phyloP scores from a whole-genome alignment of 495 filamentous ascomycete species.

The Tuber indicum region DNA sequence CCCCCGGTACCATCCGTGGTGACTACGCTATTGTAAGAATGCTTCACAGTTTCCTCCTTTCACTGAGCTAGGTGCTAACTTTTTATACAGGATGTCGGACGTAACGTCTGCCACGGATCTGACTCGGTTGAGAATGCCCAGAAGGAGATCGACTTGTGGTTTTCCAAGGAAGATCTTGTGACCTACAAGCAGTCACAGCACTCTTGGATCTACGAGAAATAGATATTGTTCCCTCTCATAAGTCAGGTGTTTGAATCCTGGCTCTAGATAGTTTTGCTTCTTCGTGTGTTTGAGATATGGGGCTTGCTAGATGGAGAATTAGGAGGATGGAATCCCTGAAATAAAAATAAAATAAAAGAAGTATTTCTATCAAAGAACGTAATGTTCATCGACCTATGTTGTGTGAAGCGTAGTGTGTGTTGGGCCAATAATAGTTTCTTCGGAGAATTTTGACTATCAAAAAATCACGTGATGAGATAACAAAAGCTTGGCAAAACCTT shows the following conservation, averaged over 20 bases:
- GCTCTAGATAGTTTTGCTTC: constrained; percentile 3
- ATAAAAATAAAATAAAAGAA: constrained; percentile 23
- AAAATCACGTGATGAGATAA: constrained; percentile 17
- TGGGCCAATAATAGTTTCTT: neutral
- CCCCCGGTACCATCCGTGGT: constrained; percentile 95
- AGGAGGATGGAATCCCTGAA: constrained; percentile 1
- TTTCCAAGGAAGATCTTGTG: constrained; percentile 74
- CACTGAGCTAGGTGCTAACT: constrained; percentile 25
- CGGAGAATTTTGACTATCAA: neutral
- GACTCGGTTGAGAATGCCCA: constrained; percentile 96
- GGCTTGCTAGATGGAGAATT: neutral
- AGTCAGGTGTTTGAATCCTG: neutral
- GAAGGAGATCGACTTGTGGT: constrained; percentile 99
- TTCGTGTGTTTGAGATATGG: neutral
- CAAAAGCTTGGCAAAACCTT: constrained; percentile 28
- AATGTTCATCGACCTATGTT: neutral
- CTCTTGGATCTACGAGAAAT: constrained; percentile 95
- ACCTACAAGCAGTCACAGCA: constrained; percentile 69
- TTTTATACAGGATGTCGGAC: constrained; percentile 67
- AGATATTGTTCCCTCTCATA: constrained; percentile 13
- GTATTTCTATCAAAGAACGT: neutral
- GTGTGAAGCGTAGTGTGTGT: neutral
- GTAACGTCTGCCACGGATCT: constrained; percentile 99
- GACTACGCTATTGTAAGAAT: constrained; percentile 60
- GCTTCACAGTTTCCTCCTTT: neutral